Percentiles rank a stretch among this genome's conserved stretches.
Evolutionary conservation across 2,329 filamentous ascomycete genomes (phyloP).

Genomic region (Pezicula rhizophila): DNA sequence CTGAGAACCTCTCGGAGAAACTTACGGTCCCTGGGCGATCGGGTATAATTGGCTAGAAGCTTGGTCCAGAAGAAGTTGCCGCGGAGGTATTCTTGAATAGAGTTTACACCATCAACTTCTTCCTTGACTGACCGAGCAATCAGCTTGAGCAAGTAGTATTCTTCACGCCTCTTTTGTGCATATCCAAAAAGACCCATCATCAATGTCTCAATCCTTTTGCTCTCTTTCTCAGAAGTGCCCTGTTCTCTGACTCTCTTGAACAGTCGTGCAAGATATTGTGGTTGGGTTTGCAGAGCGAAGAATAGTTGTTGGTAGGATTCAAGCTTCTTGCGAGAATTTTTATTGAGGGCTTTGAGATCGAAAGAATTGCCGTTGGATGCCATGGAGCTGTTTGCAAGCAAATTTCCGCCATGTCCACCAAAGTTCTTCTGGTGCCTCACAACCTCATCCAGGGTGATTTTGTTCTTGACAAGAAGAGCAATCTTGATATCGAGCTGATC

Average conservation of each 20-base stretch:
- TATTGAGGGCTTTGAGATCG: conserved; percentile 95
- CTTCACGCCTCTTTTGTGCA: conserved; percentile 91
- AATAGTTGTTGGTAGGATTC: conserved; percentile 97
- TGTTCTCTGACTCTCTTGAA: conserved; percentile 81
- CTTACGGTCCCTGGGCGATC: conserved; percentile 86
- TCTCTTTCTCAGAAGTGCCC: conserved; percentile 83
- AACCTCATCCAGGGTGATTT: conserved; percentile 96
- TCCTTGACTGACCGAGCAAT: conserved; percentile 78
- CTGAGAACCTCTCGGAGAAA: conserved; percentile 84
- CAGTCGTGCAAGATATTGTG: conserved; percentile 84
- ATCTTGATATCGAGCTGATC: conserved; percentile 99
- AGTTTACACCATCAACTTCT: conserved; percentile 68
- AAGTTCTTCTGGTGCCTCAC: conserved; percentile 96
- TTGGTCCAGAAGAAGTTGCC: conserved; percentile 93
- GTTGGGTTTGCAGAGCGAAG: conserved; percentile 93
- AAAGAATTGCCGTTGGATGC: conserved; percentile 78
- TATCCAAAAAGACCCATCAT: conserved; percentile 97
- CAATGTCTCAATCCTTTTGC: conserved; percentile 84
- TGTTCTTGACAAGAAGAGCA: conserved; percentile 96
- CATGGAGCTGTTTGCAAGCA: conserved; percentile 84
- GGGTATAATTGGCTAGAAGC: conserved; percentile 78
- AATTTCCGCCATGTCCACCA: conserved; percentile 77
- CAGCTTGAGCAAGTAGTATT: conserved; percentile 92
- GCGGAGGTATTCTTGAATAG: conserved; percentile 77
- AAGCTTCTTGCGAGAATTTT: conserved; percentile 89